Evolutionary conservation across 2,329 filamentous ascomycete species (phyloP).

Genomic region (Sporothrix luriei): DNA sequence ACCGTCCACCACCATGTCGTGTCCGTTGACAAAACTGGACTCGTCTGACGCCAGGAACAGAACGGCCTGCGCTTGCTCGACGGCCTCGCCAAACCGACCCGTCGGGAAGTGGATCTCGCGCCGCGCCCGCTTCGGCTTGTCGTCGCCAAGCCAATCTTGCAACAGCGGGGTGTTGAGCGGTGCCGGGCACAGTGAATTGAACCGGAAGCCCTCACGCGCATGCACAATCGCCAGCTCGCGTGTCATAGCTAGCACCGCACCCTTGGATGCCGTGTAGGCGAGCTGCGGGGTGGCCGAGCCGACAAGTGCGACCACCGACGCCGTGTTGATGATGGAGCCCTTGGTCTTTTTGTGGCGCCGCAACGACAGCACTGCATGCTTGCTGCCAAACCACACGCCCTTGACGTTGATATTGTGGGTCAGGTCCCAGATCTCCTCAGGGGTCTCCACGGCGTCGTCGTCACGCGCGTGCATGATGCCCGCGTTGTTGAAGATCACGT

Average conservation of each 20-base stretch:
- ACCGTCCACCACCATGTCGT: slow-evolving; percentile 93
- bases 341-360: slow-evolving; percentile 76
- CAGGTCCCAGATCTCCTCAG: slow-evolving; percentile 90
- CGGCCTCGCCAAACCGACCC: slow-evolving; percentile 87
- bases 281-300: slow-evolving; percentile 86
- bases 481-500: slow-evolving; percentile 96
- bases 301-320: slow-evolving; percentile 83
- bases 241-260: slow-evolving; percentile 86
- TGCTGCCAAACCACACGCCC: slow-evolving; percentile 95
- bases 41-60: slow-evolving; percentile 86
- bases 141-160: slow-evolving; percentile 91
- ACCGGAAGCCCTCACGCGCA: slow-evolving; percentile 82
- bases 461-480: slow-evolving; percentile 92
- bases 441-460: slow-evolving; percentile 77
- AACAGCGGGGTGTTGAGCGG: slow-evolving; percentile 89
- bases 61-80: slow-evolving; percentile 89
- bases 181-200: slow-evolving; percentile 88
- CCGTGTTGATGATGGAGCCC: slow-evolving; percentile 88
- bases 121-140: slow-evolving; percentile 75
- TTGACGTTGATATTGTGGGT: slow-evolving; percentile 96
- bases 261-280: slow-evolving; percentile 92
- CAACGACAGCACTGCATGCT: slow-evolving; percentile 83
- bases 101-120: slow-evolving; percentile 88
- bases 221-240: slow-evolving; percentile 90
- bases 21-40: slow-evolving; percentile 85